Base-by-base conservation (phyloP, 176 grass and related monocot genomes). In the Panicum miliaceum region DNA sequence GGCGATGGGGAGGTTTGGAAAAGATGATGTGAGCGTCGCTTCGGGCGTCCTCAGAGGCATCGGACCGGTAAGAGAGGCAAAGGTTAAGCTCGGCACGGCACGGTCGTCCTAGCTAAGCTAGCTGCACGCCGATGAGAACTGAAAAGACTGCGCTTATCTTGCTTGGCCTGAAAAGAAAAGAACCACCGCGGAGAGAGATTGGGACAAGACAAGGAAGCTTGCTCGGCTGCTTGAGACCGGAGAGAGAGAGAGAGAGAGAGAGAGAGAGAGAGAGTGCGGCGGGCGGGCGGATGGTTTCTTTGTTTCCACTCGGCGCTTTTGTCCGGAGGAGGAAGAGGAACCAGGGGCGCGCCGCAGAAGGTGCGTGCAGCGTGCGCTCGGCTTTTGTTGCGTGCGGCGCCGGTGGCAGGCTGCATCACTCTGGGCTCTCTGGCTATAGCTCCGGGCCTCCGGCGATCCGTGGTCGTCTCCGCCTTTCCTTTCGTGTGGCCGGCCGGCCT, bases 321-420 rank as follows among this genome's bases (percentile, higher is more conserved):
- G 14, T 7, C 34, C 16, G 32, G 62, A 68, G 12, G 45, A 62
- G 52, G 60, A 54, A 34, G 45, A 62, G 52, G 60, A 54, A 34
- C 35, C 59, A 46, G 36, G 48, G 73, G n/a, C 61, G 72, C 71
- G 41, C 50, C 70, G 48, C 40, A 68, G 74, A 32, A 37, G 37
- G 58, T 7, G 87, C 77, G 38, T 53, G 61, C 41, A 61, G 87
- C 77, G 38, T 53, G 61, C 41, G 69, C 50, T 70, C 67, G 50
- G 82, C 87, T 85, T 89, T 89, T 85, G 51, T 75, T 14, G 87
- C 76, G 43, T 80, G 77, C 27, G 16, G 61, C 13, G 59, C 58
- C 73, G 73, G 50, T n/a, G 48, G 48, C 71, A 70, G 43, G 29
- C 45, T 12, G 77, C 25, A 2, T 32, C 29, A 2, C 29, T 32